Evolutionary conservation across 768 basidiomycete species (phyloP).

Genomic region (Xerocomus spinulosus): DNA sequence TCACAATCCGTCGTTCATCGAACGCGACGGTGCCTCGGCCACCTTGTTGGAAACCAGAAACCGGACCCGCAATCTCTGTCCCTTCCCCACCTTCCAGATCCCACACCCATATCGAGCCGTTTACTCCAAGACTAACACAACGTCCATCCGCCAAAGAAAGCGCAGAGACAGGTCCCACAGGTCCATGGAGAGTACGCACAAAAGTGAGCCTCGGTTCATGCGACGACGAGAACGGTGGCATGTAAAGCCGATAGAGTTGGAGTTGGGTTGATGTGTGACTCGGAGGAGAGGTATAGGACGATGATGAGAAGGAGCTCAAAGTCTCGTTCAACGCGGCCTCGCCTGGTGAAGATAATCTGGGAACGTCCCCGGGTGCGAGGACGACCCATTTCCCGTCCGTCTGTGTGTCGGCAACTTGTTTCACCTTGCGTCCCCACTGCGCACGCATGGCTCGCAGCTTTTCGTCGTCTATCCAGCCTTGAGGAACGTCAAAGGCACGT

Average conservation of each 20-base stretch:
- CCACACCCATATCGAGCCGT: slow-evolving; percentile 83
- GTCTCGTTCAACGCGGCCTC: slow-evolving; percentile 18
- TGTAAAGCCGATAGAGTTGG: slow-evolving; percentile 70
- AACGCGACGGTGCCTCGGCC: slow-evolving; percentile 52
- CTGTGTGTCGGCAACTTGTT: slow-evolving; percentile 64
- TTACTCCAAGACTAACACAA: slow-evolving; percentile 67
- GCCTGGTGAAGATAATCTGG: slow-evolving; percentile 11
- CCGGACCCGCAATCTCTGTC: slow-evolving; percentile 29
- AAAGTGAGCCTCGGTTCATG: slow-evolving; percentile 64
- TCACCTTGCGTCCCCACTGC: slow-evolving; percentile 76
- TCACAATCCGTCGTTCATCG: slow-evolving; percentile 72
- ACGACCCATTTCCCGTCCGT: slow-evolving; percentile 87
- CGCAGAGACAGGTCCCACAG: slow-evolving; percentile 58
- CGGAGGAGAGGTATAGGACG: slow-evolving; percentile 30
- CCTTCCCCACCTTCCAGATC: slow-evolving; percentile 61
- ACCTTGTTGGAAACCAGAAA: slow-evolving; percentile 33
- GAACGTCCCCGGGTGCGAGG: slow-evolving; percentile 55
- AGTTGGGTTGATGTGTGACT: slow-evolving; percentile 50
- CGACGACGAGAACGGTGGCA: slow-evolving; percentile 49
- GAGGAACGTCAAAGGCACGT: slow-evolving; percentile 66
- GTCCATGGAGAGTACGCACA: slow-evolving; percentile 68
- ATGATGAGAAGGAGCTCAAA: slow-evolving; percentile 21
- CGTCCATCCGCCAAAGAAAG: slow-evolving; percentile 77
- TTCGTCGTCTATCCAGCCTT: slow-evolving; percentile 65
- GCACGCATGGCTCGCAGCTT: slow-evolving; percentile 61